Evolutionary conservation across 495 filamentous ascomycete species (phyloP), one percentile per base, ranked within the genome.

Genomic region (Articulospora tetracladia): DNA sequence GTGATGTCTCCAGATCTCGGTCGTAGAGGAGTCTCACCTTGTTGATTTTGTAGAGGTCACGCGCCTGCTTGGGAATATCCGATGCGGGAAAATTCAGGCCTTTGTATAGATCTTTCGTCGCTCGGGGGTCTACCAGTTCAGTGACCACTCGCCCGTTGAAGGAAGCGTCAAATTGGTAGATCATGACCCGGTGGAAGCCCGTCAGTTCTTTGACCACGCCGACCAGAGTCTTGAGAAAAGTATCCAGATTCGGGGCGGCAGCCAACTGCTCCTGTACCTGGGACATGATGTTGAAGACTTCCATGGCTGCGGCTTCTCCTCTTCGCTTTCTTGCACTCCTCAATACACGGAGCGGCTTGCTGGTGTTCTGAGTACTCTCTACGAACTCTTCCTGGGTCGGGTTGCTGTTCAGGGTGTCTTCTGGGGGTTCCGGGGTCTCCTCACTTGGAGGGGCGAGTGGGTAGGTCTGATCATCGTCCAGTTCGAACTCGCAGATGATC

Each of bases 141-240:
- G 91, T 89, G 34, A 97, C 92, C 1, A 96, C 92, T 47, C 84
- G 83, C 0, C 92, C 92, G 69, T 96, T 96, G 76, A 86, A 93
- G 1, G 77, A 69, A 46, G 83, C 77, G 69, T 98, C 93, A 62
- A 97, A 98, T 66, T 95, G 92, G 71, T 96, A 97, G 17, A 98
- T 81, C 87, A 97, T 89, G 11, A 96, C 89, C 1, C 92, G 89
- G 65, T 96, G 92, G 64, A 97, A 98, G 0, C 93, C 92, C 0
- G 91, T 96, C 27, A 98, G 70, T 61, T 97, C 92, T 67, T 95
- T 92, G 22, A 94, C 76, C 25, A 86, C 85, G n/a, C 90, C 88
- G 0, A 92, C 85, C 32, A 91, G 65, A 36, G 91, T 79, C 64
- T 90, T 89, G 7, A 93, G 72, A 57, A 93, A 89, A 17, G 54